A percentile compares a stretch with the other conserved stretches of the same genome.
phyloP scores from a whole-genome alignment of 352 stramenopile genomes.

The Peronospora tabacina region DNA sequence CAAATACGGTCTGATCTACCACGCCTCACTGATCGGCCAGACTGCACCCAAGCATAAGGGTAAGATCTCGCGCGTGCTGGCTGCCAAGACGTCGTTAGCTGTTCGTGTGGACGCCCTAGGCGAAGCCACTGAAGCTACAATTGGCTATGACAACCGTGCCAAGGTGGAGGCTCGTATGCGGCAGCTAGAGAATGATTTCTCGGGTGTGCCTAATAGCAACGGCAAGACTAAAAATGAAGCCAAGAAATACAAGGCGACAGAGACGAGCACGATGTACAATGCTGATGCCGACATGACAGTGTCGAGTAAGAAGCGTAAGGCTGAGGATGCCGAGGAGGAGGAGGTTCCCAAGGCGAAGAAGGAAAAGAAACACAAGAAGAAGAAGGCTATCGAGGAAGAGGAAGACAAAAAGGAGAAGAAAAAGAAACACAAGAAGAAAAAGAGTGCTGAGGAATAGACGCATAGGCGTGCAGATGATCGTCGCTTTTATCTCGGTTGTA shows the following conservation, averaged over 20 bases:
- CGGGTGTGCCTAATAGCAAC: slow-evolving; percentile 76
- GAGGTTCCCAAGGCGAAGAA: slow-evolving; percentile 71
- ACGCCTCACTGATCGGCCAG: slow-evolving; percentile 98
- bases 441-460: slow-evolving; percentile 45
- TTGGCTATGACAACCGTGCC: slow-evolving; percentile 94
- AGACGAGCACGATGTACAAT: slow-evolving; percentile 88
- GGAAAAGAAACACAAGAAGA: slow-evolving; percentile 73
- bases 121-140: slow-evolving; percentile 92
- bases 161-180: slow-evolving; percentile 98
- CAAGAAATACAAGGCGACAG: slow-evolving; percentile 88
- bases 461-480: slow-evolving; percentile 15
- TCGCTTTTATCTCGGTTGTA: slow-evolving; percentile 2
- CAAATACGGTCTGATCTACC: slow-evolving; percentile 99
- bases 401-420: slow-evolving; percentile 29
- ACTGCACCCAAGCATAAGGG: slow-evolving; percentile 99
- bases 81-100: slow-evolving; percentile 97
- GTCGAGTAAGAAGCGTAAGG: slow-evolving; percentile 84
- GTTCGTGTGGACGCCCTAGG: slow-evolving; percentile 98
- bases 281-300: slow-evolving; percentile 92
- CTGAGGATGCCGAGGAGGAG: slow-evolving; percentile 53
- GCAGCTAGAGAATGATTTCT: slow-evolving; percentile 94
- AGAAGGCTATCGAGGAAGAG: slow-evolving; percentile 41
- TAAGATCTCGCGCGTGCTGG: slow-evolving; percentile 98
- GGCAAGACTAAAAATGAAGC: slow-evolving; percentile 86
- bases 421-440: slow-evolving; percentile 43